Evolutionary conservation across 1,139 yeast genomes (phyloP).

Genomic region (Taphrina flavorubra): DNA sequence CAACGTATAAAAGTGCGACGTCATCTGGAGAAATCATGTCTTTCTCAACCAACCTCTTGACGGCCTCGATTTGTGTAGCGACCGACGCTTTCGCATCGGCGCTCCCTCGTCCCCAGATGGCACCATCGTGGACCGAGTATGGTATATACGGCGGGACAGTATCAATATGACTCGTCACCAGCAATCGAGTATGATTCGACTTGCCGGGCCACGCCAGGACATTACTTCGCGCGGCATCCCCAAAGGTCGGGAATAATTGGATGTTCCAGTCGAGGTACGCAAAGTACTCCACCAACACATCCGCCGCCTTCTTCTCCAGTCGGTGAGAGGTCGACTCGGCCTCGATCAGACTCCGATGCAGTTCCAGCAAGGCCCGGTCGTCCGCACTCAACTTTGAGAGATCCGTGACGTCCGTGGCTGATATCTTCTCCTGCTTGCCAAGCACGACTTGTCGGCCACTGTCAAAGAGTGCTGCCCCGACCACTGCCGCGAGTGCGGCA

Average conservation of each 20-base stretch:
- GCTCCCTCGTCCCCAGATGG: constrained; percentile 69
- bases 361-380: constrained; percentile 21
- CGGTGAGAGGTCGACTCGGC: constrained; percentile 36
- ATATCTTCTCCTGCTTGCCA: not conserved
- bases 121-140: constrained; percentile 59
- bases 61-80: constrained; percentile 65
- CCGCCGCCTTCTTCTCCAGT: constrained; percentile 27
- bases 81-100: constrained; percentile 74
- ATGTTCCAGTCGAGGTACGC: constrained; percentile 19
- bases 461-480: not conserved
- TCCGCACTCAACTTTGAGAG: not conserved
- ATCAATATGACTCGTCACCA: constrained; percentile 70
- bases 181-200: constrained; percentile 55
- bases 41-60: constrained; percentile 55
- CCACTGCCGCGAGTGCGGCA: not conserved
- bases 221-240: constrained; percentile 16
- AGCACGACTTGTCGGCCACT: not conserved
- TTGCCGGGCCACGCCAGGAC: constrained; percentile 39
- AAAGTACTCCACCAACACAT: constrained; percentile 29
- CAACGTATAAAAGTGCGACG: constrained; percentile 65
- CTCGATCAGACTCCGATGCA: constrained; percentile 23
- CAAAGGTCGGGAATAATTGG: constrained; percentile 28
- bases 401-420: constrained; percentile 2
- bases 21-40: constrained; percentile 60
- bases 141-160: constrained; percentile 73